Evolutionary conservation across 495 filamentous ascomycete genomes (phyloP).

Genomic region (Ascodesmis nigricans): DNA sequence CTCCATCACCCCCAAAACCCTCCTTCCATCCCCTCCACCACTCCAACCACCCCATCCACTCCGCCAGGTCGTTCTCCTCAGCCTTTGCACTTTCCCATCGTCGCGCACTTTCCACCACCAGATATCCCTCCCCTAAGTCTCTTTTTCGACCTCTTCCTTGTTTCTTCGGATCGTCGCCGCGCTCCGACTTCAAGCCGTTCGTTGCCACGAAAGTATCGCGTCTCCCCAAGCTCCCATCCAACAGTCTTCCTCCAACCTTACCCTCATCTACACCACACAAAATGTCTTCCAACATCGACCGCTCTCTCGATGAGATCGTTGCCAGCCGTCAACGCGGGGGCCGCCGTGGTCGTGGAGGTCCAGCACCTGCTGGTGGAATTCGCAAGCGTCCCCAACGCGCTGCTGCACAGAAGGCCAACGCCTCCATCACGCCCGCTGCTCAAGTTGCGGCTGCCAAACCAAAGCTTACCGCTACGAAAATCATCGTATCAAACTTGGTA

Average conservation of each 20-base stretch:
- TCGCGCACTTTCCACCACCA: constrained; percentile 2
- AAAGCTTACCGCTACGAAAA: constrained; percentile 56
- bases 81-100: constrained; percentile 8
- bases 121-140: constrained; percentile 3
- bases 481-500: constrained; percentile 95
- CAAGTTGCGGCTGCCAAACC: constrained; percentile 40
- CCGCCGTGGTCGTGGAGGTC: constrained; percentile 31
- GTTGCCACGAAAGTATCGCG: neutral
- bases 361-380: constrained; percentile 64
- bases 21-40: constrained; percentile 5
- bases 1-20: constrained; percentile 10
- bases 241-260: neutral
- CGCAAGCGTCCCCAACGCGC: constrained; percentile 36
- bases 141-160: constrained; percentile 5
- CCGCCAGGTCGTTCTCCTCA: constrained; percentile 7
- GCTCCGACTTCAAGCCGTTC: neutral
- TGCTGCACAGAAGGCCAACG: constrained; percentile 20
- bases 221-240: neutral
- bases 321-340: constrained; percentile 40
- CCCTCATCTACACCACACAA: constrained; percentile 20
- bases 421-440: constrained; percentile 30
- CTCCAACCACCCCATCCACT: constrained; percentile 6
- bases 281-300: constrained; percentile 87
- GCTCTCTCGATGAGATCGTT: constrained; percentile 91
- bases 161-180: constrained; percentile 1